phyloP scores from a whole-genome alignment of 176 grass and related monocot genomes.

The Tillandsia fasciculata region DNA sequence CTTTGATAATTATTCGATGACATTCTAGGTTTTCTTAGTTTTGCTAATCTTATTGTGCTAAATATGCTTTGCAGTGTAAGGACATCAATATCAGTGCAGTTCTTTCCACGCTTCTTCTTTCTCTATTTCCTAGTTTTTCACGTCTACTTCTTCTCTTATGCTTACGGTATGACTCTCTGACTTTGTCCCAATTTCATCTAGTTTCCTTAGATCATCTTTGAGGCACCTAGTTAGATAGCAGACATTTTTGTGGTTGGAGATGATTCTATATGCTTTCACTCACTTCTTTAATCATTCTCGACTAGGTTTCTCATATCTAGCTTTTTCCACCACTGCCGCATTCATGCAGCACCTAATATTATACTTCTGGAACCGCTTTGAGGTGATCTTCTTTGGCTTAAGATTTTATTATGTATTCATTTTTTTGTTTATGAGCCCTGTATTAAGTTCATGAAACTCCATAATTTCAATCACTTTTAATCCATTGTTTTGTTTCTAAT shows the following conservation, averaged over 20 bases:
- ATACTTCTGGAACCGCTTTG: conserved; percentile 99
- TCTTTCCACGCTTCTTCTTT: conserved; percentile 98
- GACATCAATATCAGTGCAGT: conserved; percentile 99
- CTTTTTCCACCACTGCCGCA: conserved; percentile 84
- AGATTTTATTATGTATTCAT: not conserved
- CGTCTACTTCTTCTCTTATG: conserved; percentile 97
- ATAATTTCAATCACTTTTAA: not conserved
- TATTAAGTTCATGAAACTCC: not conserved
- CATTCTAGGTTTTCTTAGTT: not conserved
- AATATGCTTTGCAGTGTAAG: conserved; percentile 60
- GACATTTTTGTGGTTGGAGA: not conserved
- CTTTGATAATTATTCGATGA: not conserved
- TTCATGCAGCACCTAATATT: conserved; percentile 98
- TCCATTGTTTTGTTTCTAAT: not conserved
- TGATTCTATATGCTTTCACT: conserved; percentile 4
- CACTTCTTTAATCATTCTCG: conserved; percentile 11
- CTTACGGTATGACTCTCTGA: conserved; percentile 56
- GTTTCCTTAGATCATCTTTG: not conserved
- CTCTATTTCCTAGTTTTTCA: conserved; percentile 99
- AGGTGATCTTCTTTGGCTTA: conserved; percentile 44
- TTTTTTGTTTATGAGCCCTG: not conserved
- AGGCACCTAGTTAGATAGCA: not conserved
- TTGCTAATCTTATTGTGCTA: conserved; percentile 1
- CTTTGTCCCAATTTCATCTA: not conserved
- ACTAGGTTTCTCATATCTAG: conserved; percentile 89